Evolutionary conservation across 164 flowering plant genomes (phyloP), one percentile per base, ranked within the genome.

Genomic region (Piper longum): DNA sequence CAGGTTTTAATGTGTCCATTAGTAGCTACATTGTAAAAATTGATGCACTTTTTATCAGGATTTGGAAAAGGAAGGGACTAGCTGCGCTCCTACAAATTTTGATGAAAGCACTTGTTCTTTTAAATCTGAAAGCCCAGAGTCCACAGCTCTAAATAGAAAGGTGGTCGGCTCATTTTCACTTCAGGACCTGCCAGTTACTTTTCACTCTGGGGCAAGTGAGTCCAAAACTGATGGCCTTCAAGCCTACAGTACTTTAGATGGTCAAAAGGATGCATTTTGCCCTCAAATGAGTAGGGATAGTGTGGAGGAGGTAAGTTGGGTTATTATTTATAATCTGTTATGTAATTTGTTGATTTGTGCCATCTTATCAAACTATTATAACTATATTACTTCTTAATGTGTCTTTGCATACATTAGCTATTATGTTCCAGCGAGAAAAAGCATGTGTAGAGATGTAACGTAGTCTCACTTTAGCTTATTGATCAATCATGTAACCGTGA

Each of bases 91-190:
- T 12, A 62, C 61, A 65, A 70, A 77, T 71, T 67, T 72, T 61
- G 97, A 85, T 80, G 87, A 81, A 70, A 85, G 89, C 64, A 63
- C 78, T 51, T 79, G 81, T 73, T 87, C 96, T 51, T 66, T 68
- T 73, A 85, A 76, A 78, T 75, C 79, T n/a, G 65, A 60, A 52
- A 69, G 74, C 75, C 74, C 76, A 54, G 78, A 64, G 52, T 56
- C 56, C 43, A 62, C 66, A 42, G 57, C 72, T 67, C 71, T 69
- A 56, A 59, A 69, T 71, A 68, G 64, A 19, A 66, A 65, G 63
- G 61, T 64, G 59, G 63, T 65, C 48, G 77, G 74, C 75, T 70
- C 79, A 63, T 59, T 64, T n/a, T 65, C 71, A 57, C 45, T 43
- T n/a, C 67, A 65, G 57, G 77, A 71, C 65, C 74, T 59, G 67